phyloP scores from a whole-genome alignment of 305 asterid species.

The Ilex paraguariensis region DNA sequence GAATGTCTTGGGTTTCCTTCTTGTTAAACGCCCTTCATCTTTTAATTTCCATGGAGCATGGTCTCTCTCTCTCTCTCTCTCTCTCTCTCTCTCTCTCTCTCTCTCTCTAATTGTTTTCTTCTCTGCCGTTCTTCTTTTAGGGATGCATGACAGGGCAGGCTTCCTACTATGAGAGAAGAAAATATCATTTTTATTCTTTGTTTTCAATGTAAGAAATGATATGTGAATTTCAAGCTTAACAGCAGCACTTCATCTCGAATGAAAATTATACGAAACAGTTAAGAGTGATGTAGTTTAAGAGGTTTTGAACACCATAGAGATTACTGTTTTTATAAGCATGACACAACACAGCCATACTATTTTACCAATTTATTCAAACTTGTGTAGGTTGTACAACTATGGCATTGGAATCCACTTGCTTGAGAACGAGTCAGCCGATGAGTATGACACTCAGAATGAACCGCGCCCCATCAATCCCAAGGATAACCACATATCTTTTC shows the following conservation, averaged over 20 bases:
- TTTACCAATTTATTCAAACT: neutral
- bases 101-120: neutral
- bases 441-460: conserved; percentile 7
- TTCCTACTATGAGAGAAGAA: no score
- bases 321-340: neutral
- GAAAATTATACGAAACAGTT: no score
- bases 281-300: no score
- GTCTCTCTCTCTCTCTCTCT: conserved; percentile 10
- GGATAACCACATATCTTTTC: conserved; percentile 39
- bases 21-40: conserved; percentile 35
- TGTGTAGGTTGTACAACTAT: conserved; percentile 31
- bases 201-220: neutral
- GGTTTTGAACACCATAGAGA: no score
- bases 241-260: no score
- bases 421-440: conserved; percentile 16
- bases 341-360: no score
- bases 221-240: no score
- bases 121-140: neutral
- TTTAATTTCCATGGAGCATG: conserved; percentile 35
- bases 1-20: conserved; percentile 28
- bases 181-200: no score
- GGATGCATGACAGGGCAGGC: no score
- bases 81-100: neutral
- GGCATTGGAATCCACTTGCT: conserved; percentile 41
- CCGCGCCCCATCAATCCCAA: conserved; percentile 31